Conservation (phyloP, 1,284 basidiomycete genomes). For the Ganoderma leucocontextum region DNA sequence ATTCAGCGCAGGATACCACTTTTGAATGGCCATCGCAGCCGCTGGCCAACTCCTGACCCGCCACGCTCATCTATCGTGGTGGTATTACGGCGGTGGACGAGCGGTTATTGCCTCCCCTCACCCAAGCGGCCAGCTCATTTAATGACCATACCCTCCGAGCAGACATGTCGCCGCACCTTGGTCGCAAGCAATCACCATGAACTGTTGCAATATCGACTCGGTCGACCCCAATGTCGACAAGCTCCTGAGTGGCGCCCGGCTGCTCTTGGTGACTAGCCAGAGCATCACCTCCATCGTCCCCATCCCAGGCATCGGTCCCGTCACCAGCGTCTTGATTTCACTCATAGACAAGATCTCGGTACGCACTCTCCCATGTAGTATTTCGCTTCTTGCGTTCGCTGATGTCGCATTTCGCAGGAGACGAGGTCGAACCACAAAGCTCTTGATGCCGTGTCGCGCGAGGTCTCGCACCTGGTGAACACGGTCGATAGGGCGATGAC, state of each 20-base stretch:
- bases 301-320: slow-evolving; percentile 5
- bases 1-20: background rate
- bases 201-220: background rate
- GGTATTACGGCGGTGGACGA: background rate
- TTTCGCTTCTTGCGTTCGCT: background rate
- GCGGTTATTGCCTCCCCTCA: background rate
- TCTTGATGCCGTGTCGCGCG: background rate
- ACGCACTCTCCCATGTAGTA: too few species aligned
- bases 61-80: background rate
- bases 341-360: slow-evolving; percentile 9
- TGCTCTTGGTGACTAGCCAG: background rate
- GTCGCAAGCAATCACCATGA: background rate
- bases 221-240: background rate
- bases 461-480: background rate
- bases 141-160: background rate
- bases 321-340: background rate
- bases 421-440: slow-evolving; percentile 1
- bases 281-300: background rate
- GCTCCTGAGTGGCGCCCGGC: background rate
- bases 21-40: background rate
- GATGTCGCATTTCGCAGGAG: background rate
- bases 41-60: background rate
- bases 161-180: background rate
- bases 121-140: background rate
- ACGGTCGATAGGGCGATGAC: background rate